Base-by-base conservation (phyloP, 106 monocot species). In the Hemerocallis citrina region DNA sequence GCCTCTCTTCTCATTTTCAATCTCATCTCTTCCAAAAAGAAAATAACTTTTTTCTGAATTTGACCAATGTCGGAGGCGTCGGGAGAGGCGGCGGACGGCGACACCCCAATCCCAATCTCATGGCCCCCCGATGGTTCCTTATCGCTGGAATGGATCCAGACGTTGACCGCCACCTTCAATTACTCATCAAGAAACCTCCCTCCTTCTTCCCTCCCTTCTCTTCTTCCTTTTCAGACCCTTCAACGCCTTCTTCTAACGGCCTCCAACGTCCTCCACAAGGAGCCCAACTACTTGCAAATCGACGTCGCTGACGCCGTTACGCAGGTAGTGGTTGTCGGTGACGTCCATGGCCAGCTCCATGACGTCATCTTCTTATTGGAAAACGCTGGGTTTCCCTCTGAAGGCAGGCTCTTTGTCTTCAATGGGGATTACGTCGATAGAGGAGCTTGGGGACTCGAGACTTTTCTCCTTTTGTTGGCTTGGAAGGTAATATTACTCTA, bases 381-480 rank as follows among this genome's bases (percentile, higher is more conserved):
- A 36, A 64, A 76, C 22, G 81, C 96, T 7, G 90, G 96, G 32
- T 74, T 72, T 22, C 96, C 96, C 0, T 75, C 81, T 27, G 90
- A 96, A 52, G 66, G 75, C 1, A 67, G 76, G 20, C 34, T 75
- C 47, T 96, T 76, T 41, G 89, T 96, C 14, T 96, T 96, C 65
- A 96, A 96, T 58, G 96, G 96, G 30, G 96, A 96, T 67, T 96
- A 96, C 63, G 96, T 96, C 8, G 96, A 96, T 57, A 60, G 96
- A 38, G 96, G 96, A 16, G 96, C 96, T 5, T 96, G 96, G 96
- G 96, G 96, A 10, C 69, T 96, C 11, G 96, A 96, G 72, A 96
- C 90, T 29, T 96, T 96, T 52, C 45, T 91, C n/a, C 72, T 96
- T 13, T 39, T 96, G 56, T 69, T 96, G 23, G 80, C 96, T 48